Evolutionary conservation across 768 basidiomycete genomes (phyloP).

Genomic region (Podaxis rugospora): DNA sequence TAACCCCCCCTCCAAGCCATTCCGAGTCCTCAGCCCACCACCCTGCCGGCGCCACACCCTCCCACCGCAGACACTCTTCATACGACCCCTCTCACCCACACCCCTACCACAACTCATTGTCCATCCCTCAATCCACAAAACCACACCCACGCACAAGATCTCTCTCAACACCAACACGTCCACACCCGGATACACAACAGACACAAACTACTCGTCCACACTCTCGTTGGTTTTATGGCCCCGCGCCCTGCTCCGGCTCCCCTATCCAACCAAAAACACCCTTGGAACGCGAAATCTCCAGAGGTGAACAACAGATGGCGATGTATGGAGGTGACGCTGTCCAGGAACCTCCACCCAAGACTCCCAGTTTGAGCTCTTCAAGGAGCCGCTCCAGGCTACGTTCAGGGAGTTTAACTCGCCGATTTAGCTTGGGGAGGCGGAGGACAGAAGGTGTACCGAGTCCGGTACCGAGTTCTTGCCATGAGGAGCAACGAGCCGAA

Average conservation of each 20-base stretch:
- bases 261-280: background rate
- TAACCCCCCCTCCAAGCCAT: background rate
- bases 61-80: background rate
- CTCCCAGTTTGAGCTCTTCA: background rate
- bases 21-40: too few species aligned
- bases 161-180: background rate
- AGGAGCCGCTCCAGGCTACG: background rate
- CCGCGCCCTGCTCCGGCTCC: background rate
- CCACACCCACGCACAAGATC: background rate
- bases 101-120: background rate
- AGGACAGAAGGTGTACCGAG: background rate
- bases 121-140: background rate
- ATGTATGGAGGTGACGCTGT: slow-evolving; percentile 28
- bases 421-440: background rate
- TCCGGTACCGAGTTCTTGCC: background rate
- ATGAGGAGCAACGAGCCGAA: background rate
- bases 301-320: slow-evolving; percentile 16
- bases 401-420: too few species aligned
- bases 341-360: slow-evolving; percentile 12
- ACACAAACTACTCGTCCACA: background rate
- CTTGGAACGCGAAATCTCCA: slow-evolving; percentile 3
- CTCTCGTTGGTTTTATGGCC: background rate
- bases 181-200: background rate
- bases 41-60: background rate
- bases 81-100: background rate